Evolutionary conservation across 768 basidiomycete species (phyloP), one percentile per base, ranked within the genome.

Genomic region (Omphalotus guepiniiformis): DNA sequence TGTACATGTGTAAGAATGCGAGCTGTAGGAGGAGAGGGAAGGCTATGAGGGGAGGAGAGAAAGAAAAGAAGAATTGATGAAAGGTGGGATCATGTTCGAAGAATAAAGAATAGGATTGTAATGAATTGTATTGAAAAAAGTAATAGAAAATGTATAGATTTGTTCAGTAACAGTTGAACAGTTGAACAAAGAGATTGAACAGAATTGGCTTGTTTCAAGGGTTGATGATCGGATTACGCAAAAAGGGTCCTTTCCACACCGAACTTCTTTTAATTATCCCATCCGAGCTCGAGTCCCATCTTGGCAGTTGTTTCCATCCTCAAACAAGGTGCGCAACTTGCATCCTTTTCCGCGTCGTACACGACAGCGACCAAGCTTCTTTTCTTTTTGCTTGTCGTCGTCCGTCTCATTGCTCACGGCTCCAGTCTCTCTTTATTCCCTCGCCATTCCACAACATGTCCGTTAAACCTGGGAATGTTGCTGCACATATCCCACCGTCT

Each of bases 401-500:
- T 38, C 27, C n/a, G 36, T 36, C 34, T 38, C 45, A 36, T 29
- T 38, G 27, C 28, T 19, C 41, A 5, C 26, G 19, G 27, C n/a
- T n/a, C n/a, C n/a, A n/a, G n/a, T n/a, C n/a, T n/a, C n/a, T 39
- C 25, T 19, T 47, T 37, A 42, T 43, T 41, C 29, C 52, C 55
- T 47, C 48, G 51, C 42, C 41, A 39, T 34, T 47, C 34, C 37
- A 35, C 44, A 21, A 47, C 66, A 75, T 75, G 74, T 70, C 75
- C 53, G 59, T 64, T 55, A 68, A 67, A 55, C 68, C 65, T 39
- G 56, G 55, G 63, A 65, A 58, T 64, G 68, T 75, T 64, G 68
- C 70, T 39, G 68, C 71, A 35, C 74, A 72, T 55, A 63, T 67
- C 51, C 66, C 71, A 51, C 83, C 82, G 62, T 82, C 85, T 8